Conservation (phyloP, 2,329 filamentous ascomycete genomes). For the Penicillium sp. region DNA sequence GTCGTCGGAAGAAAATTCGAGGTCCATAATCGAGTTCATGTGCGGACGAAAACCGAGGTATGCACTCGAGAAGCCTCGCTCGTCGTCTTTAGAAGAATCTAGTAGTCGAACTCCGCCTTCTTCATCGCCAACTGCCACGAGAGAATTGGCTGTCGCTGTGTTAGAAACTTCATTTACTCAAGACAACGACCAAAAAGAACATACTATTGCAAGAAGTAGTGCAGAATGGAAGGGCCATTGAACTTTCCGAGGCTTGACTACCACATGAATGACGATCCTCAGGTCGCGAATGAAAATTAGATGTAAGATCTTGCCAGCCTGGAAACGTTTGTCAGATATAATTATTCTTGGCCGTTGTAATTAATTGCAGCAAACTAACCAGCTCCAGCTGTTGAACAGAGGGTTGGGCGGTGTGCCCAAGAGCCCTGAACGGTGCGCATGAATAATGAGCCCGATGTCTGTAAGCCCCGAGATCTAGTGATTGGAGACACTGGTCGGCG, state of each 20-base stretch:
- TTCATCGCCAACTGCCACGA: constrained; percentile 72
- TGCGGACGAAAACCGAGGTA: constrained; percentile 67
- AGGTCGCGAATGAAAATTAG: constrained; percentile 62
- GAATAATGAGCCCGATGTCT: constrained; percentile 43
- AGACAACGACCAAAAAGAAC: constrained; percentile 27
- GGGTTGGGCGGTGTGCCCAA: constrained; percentile 36
- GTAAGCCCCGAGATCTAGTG: constrained; percentile 41
- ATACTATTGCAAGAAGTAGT: constrained; percentile 68
- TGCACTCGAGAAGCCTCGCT: constrained; percentile 58
- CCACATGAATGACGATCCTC: constrained; percentile 58
- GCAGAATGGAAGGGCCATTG: constrained; percentile 66
- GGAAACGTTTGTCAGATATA: constrained; percentile 25
- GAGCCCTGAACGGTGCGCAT: constrained; percentile 41
- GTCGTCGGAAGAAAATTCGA: constrained; percentile 72
- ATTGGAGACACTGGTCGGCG: constrained; percentile 36
- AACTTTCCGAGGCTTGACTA: constrained; percentile 39
- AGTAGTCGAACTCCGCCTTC: constrained; percentile 68
- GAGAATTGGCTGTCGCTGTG: constrained; percentile 58
- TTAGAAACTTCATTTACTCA: constrained; percentile 22
- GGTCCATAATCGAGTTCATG: constrained; percentile 72
- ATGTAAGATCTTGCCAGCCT: constrained; percentile 64
- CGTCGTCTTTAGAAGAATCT: constrained; percentile 60
- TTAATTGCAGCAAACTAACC: constrained; percentile 33
- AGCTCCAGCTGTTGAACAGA: constrained; percentile 41
- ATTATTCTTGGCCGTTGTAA: background rate